Conservation (phyloP, 441 rosid genomes). For the Pelargonium citronellum region DNA sequence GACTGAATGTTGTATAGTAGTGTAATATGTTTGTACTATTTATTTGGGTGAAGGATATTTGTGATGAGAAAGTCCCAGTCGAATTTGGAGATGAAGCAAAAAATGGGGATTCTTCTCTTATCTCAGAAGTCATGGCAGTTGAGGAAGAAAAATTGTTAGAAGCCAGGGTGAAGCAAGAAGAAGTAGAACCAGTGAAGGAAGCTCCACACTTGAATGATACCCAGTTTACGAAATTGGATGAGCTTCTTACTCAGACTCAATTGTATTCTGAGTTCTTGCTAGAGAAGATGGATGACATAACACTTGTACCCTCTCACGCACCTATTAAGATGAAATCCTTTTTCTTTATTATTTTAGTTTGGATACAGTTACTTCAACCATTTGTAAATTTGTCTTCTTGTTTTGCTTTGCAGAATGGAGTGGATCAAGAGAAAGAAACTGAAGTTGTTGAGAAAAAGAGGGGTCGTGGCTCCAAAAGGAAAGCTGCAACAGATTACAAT, state of each 20-base stretch:
- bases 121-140: constrained; percentile 49
- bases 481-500: constrained; percentile 52
- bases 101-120: constrained; percentile 47
- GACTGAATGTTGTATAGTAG: not conserved
- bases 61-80: constrained; percentile 29
- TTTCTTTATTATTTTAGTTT: constrained; percentile 8
- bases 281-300: constrained; percentile 87
- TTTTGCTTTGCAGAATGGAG: constrained; percentile 45
- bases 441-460: constrained; percentile 38
- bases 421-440: constrained; percentile 34
- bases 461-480: constrained; percentile 72
- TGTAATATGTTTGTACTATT: not conserved
- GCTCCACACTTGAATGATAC: constrained; percentile 42
- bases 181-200: constrained; percentile 23
- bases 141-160: constrained; percentile 64
- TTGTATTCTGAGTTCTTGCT: constrained; percentile 72
- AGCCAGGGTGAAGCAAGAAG: constrained; percentile 45
- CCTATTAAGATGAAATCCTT: constrained; percentile 11
- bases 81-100: constrained; percentile 38
- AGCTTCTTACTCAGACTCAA: constrained; percentile 85
- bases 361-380: constrained; percentile 3
- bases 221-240: constrained; percentile 69
- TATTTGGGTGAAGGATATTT: constrained; percentile 37
- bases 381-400: constrained; percentile 17
- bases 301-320: constrained; percentile 39